Percentiles rank a stretch among this genome's conserved stretches.
phyloP scores from a whole-genome alignment of 2,329 filamentous ascomycete species.

The Rhinocladiella mackenziei region DNA sequence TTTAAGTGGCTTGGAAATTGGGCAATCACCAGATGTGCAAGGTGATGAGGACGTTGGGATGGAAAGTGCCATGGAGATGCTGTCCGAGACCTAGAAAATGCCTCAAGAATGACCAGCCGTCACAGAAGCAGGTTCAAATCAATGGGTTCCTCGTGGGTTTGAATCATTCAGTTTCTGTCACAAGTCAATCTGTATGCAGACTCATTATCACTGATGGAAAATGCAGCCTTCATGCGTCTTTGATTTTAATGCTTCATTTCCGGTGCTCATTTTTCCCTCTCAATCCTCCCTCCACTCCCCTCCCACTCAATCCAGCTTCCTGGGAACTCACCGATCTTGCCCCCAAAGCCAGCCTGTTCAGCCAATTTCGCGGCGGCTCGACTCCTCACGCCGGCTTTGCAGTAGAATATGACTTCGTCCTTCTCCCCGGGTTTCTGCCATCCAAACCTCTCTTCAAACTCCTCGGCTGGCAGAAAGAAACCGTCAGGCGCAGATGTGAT shows the following conservation, averaged over 20 bases:
- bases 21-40: constrained; percentile 5
- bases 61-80: constrained; percentile 47
- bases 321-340: constrained; percentile 52
- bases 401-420: constrained; percentile 74
- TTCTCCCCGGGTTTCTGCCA: constrained; percentile 63
- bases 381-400: constrained; percentile 84
- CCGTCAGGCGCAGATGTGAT: constrained; percentile 72
- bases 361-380: constrained; percentile 73
- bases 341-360: constrained; percentile 67
- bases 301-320: constrained; percentile 71
- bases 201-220: too few species aligned
- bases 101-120: not conserved
- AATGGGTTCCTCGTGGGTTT: too few species aligned
- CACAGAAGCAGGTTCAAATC: not conserved
- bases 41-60: constrained; percentile 34
- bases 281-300: constrained; percentile 62
- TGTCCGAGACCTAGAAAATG: not conserved
- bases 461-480: constrained; percentile 68
- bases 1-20: constrained; percentile 12
- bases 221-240: too few species aligned
- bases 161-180: not conserved
- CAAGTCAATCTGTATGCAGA: too few species aligned
- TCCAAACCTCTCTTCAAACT: constrained; percentile 80
- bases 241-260: not conserved
- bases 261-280: constrained; percentile 38